These are phyloP conservation scores for Dictyostelium brefeldianum DNA, from an alignment of 78 protist genomes.

Conservation along the genomic window DNA sequence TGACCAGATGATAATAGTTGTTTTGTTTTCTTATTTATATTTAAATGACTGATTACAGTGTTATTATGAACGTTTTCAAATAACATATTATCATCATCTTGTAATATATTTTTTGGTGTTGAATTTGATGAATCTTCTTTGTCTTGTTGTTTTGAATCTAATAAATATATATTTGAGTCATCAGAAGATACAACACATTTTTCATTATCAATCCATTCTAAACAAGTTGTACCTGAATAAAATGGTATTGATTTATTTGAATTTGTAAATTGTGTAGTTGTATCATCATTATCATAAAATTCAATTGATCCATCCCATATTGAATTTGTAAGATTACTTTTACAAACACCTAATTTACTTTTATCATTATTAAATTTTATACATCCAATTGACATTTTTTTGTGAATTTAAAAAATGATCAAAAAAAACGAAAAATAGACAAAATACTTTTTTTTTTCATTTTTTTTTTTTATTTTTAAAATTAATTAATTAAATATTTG, in stretches of 20 bases:
- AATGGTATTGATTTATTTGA: constrained; percentile 10
- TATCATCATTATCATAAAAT: not conserved
- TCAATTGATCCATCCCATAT: not conserved
- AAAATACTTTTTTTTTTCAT: too few relatives aligned
- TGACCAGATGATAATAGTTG: constrained; percentile 16
- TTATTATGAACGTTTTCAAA: constrained; percentile 17
- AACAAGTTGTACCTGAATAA: not conserved
- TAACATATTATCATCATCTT: constrained; percentile 2
- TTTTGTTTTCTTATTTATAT: not conserved
- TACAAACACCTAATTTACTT: constrained; percentile 3
- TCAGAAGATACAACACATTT: constrained; percentile 1
- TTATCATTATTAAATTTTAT: constrained; percentile 11
- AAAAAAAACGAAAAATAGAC: too few relatives aligned
- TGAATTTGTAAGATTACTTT: constrained; percentile 1
- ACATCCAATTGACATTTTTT: not conserved
- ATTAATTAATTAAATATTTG: not conserved
- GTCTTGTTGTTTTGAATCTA: not conserved
- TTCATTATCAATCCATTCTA: constrained; percentile 7
- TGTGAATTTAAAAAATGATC: too few relatives aligned
- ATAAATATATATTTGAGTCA: constrained; percentile 4
- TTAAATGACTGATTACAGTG: not conserved
- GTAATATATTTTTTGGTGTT: not conserved
- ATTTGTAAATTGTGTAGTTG: not conserved
- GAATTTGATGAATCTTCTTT: not conserved
- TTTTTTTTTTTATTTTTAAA: too few relatives aligned